A percentile compares a stretch with the other conserved stretches of the same genome.
These are phyloP conservation scores for Sequoiadendron giganteum DNA, from an alignment of 75 land plant genomes.

Conservation along the genomic window DNA sequence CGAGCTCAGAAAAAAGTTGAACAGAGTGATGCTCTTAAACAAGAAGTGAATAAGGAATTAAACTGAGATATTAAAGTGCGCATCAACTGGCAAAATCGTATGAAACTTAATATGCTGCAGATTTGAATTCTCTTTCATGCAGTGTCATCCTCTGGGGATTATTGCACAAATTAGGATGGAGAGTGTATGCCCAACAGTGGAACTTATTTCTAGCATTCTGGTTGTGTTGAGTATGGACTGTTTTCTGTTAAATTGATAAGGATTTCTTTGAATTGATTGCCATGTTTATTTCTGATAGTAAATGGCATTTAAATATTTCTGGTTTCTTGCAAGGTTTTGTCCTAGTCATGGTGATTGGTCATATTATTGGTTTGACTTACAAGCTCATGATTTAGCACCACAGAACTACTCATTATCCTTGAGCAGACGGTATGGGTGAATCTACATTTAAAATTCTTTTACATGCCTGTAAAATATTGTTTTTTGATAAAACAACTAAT, in stretches of 20 bases:
- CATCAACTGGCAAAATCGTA: too few relatives aligned
- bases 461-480: not conserved
- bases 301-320: not conserved
- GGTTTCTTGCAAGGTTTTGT: not conserved
- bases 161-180: not conserved
- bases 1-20: slow-evolving; percentile 73
- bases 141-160: not conserved
- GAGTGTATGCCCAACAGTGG: not conserved
- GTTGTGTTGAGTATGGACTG: not conserved
- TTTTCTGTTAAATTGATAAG: not conserved
- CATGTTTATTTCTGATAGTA: not conserved
- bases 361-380: not conserved
- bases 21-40: slow-evolving; percentile 19
- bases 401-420: not conserved
- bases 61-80: not conserved
- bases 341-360: not conserved
- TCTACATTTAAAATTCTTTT: not conserved
- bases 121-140: slow-evolving; percentile 2
- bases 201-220: not conserved
- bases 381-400: not conserved
- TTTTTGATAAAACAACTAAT: too few relatives aligned
- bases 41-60: not conserved
- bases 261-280: not conserved
- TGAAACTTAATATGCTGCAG: not conserved
- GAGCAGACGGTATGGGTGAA: not conserved